phyloP scores from a whole-genome alignment of 1,139 yeast genomes.

The Hyphopichia wangnamkhiaoensis region DNA sequence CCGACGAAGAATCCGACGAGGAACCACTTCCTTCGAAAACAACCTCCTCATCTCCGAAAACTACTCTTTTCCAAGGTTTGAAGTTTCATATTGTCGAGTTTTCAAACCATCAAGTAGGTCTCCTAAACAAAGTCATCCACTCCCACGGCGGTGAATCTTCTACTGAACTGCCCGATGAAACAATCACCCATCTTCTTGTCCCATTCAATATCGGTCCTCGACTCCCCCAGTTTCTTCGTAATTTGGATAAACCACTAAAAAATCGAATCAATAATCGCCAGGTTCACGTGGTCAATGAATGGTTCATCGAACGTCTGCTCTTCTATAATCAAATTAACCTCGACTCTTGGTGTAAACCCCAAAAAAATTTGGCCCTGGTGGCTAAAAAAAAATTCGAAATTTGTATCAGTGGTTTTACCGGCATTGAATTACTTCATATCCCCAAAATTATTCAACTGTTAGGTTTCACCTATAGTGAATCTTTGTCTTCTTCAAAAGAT shows the following conservation, averaged over 20 bases:
- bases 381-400: constrained; percentile 45
- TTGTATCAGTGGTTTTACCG: constrained; percentile 79
- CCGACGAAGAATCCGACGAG: constrained; percentile 10
- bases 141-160: constrained; percentile 45
- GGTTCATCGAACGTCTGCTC: constrained; percentile 81
- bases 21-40: too few relatives aligned
- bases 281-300: constrained; percentile 61
- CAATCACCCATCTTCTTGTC: constrained; percentile 40
- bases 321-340: constrained; percentile 53
- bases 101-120: constrained; percentile 26
- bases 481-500: constrained; percentile 59
- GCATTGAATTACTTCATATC: constrained; percentile 77
- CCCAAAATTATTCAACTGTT: constrained; percentile 59
- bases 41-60: too few relatives aligned
- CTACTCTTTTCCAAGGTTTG: constrained; percentile 32
- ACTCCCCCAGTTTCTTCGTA: constrained; percentile 23
- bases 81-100: constrained; percentile 44
- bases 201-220: constrained; percentile 39
- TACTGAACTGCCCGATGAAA: constrained; percentile 18
- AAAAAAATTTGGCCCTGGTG: constrained; percentile 35
- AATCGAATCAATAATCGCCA: constrained; percentile 23
- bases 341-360: constrained; percentile 78
- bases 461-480: constrained; percentile 52
- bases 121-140: constrained; percentile 38
- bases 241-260: constrained; percentile 23